Base-by-base conservation (phyloP, 176 grass and related monocot species). In the Urochloa ruziziensis region DNA sequence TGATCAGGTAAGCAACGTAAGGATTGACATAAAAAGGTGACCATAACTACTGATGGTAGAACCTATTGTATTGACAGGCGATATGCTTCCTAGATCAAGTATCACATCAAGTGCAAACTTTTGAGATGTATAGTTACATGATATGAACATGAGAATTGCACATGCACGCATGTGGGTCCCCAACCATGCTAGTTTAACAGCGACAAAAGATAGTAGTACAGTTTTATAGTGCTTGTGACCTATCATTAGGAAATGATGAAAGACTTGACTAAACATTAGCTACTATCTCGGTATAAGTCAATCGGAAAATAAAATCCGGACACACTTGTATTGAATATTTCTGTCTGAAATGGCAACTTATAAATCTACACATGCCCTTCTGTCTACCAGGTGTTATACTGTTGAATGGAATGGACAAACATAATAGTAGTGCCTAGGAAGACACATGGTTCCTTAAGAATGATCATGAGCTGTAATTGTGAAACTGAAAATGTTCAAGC, bases 381-480 rank as follows among this genome's bases (percentile, higher is more conserved):
- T 80, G 1, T n/a, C 32, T 57, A n/a, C 39, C 49, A 49, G 18
- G 48, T 5, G 67, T 69, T 37, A 35, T 17, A 28, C 21, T 62
- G 53, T 36, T 13, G 7, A 63, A 54, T 42, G 35, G 23, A 70
- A 23, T 24, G 10, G 52, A n/a, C 25, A 12, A 36, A 35, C 14
- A 62, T 7, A 80, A 62, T 70, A 29, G 40, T 66, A 52, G 36
- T 52, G 75, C 68, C 76, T 72, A 86, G 33, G 34, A 72, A 48
- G 44, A 32, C 13, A 66, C 16, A 21, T 5, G 66, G n/a, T 80
- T 35, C 42, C 54, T 12, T 44, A 42, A 29, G 42, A 73, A 39
- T 23, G 17, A 33, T 24, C 18, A 73, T 24, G 52, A 0, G 19
- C 3, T 30, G 29, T 19, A 15, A 80, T 13, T 51, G 24, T 54